These are phyloP conservation scores for Coemansia sp. DNA, from an alignment of 192 early-diverging fungal genomes.

Conservation along the genomic window DNA sequence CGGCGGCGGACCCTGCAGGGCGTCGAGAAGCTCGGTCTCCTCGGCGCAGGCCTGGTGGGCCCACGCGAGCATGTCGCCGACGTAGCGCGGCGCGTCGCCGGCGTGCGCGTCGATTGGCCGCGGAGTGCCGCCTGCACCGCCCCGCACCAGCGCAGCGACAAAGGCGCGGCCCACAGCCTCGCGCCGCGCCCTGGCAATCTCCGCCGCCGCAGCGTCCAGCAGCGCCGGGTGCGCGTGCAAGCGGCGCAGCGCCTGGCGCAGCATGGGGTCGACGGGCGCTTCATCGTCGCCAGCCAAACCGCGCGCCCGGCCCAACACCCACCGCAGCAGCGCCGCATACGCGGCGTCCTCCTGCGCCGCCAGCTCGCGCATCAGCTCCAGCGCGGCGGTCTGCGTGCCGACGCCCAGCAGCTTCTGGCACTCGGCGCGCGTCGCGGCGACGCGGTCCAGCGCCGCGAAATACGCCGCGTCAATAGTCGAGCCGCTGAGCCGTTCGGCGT, in stretches of 20 bases:
- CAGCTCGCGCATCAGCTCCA: conserved; percentile 26
- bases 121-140: conserved; percentile 36
- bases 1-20: conserved; percentile 11
- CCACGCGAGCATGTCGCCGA: conserved; percentile 98
- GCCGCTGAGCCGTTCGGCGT: not conserved
- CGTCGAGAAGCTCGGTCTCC: conserved; percentile 87
- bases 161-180: conserved; percentile 38
- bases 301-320: conserved; percentile 29
- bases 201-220: conserved; percentile 20
- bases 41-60: conserved; percentile 89
- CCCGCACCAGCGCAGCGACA: conserved; percentile 24
- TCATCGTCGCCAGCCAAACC: conserved; percentile 26
- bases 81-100: conserved; percentile 87
- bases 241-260: conserved; percentile 28
- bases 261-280: conserved; percentile 5
- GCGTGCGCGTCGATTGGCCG: conserved; percentile 94
- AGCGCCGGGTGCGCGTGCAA: conserved; percentile 24
- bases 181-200: conserved; percentile 17
- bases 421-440: conserved; percentile 12
- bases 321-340: conserved; percentile 26
- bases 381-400: conserved; percentile 11
- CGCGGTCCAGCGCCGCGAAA: conserved; percentile 23
- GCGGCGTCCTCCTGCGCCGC: conserved; percentile 23
- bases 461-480: conserved; percentile 1
- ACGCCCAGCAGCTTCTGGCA: conserved; percentile 33